Evolutionary conservation across 2,329 filamentous ascomycete species (phyloP), one percentile per base, ranked within the genome.

Genomic region (Cryphonectria naterciae): DNA sequence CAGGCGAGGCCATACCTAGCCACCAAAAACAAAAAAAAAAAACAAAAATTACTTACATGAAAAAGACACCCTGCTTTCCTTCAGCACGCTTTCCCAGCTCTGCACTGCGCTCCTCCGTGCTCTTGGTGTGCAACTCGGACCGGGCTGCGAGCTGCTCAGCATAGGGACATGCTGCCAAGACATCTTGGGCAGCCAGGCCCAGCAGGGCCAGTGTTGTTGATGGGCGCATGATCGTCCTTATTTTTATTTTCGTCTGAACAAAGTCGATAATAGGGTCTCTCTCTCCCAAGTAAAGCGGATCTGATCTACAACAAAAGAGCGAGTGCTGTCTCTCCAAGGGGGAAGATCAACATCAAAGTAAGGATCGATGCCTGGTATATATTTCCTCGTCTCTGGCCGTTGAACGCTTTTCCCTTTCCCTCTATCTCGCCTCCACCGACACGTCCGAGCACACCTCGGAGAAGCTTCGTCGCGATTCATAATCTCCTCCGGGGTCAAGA

Each of bases 91-190:
- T 65, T 22, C 65, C 54, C 35, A 49, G 65, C 17, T 22, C 25
- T 7, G 46, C 41, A 37, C 41, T 52, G 49, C 28, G 32, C 25
- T 64, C 54, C 8, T 65, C 63, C 13, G 65, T 28, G 7, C 39
- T 37, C 46, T 35, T 28, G 4, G 41, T 54, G 46, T 62, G 4
- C 49, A 22, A 22, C 46, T 70, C 61, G 17, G 65, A 65, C 6
- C 69, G 69, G 46, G 28, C 61, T 28, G 28, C 67, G 25, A 64
- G 13, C 61, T 70, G 56, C 32, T 65, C 15, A 17, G 56, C 63
- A 25, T 72, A 72, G 22, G 70, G 70, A 32, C 70, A 72, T 25
- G 58, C 70, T 60, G 70, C 68, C 58, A 70, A 43, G 28, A n/a
- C 70, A 4, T 70, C 60, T 39, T 58, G 41, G 15, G 49, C 56